Base-by-base conservation (phyloP, 2,329 filamentous ascomycete genomes). In the Bipolaris zeicola region DNA sequence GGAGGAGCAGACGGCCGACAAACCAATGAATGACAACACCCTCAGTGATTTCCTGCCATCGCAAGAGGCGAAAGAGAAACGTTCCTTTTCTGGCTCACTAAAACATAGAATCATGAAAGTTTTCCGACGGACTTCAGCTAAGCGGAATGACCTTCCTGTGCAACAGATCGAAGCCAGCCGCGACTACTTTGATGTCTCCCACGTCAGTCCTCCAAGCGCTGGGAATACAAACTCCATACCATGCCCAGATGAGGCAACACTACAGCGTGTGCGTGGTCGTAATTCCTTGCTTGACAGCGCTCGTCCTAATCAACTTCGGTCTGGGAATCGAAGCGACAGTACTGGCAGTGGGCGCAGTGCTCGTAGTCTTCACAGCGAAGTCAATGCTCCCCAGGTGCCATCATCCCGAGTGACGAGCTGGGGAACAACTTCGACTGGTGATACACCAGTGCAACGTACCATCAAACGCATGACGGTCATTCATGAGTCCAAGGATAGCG, bases 361-460 rank as follows among this genome's bases (percentile, higher is more conserved):
- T 41, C 64, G 65, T 5, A 73, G 69, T 50, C 63, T 70, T 6
- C 67, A 70, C n/a, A 75, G 71, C 37, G 71, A 74, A 44, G 52
- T 61, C 6, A 80, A 81, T 34, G 78, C 82, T 62, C 85, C 83
- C 1, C 87, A 85, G 58, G 63, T 86, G 5, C 82, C 65, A 24
- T 55, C 55, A 4, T 76, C 72, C 16, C 68, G 88, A 20, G 85
- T 90, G 48, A 90, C 88, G 1, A 92, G 89, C 71, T 91, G 89
- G 89, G 84, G 83, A 4, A 85, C 86, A 58, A 89, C 88, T 0
- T 85, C 83, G 1, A 79, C 81, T 1, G 82, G 82, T 54, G 86
- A 83, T 2, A 81, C 84, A 2, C 74, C 81, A 5, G 85, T 71
- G 56, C 81, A 77, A 56, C 79, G 57, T 76, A 82, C 79, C 79